Percentiles rank a stretch among this genome's conserved stretches.
Evolutionary conservation across 2,329 filamentous ascomycete genomes (phyloP).

Genomic region (Colletotrichum cordylinicola): DNA sequence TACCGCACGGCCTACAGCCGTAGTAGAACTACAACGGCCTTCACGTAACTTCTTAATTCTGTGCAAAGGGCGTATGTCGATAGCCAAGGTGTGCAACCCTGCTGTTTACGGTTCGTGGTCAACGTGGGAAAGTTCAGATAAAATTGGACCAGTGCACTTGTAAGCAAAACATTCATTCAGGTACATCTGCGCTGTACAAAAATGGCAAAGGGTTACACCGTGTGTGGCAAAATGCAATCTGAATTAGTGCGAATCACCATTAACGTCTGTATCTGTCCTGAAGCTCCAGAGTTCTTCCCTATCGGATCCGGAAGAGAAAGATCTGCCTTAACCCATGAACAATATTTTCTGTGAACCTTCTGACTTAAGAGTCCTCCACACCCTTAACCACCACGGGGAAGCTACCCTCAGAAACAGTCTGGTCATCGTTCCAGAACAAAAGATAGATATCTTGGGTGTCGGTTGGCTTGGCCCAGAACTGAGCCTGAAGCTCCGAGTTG

Average conservation of each 20-base stretch:
- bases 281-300: neutral
- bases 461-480: neutral
- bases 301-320: neutral
- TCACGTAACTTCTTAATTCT: neutral
- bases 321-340: neutral
- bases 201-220: neutral
- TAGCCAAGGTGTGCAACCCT: neutral
- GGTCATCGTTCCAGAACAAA: neutral
- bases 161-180: neutral
- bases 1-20: too few relatives aligned
- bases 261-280: neutral
- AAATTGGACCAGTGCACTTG: neutral
- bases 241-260: neutral
- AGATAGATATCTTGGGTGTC: neutral
- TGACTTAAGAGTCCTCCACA: neutral
- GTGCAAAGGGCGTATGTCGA: neutral
- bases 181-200: neutral
- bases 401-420: neutral
- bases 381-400: neutral
- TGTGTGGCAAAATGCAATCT: neutral
- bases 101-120: too few relatives aligned
- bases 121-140: neutral
- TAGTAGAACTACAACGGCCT: too few relatives aligned
- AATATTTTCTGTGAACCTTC: neutral
- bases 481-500: neutral